Evolutionary conservation across 2,329 filamentous ascomycete genomes (phyloP).

Genomic region (Alternaria incomplexa): DNA sequence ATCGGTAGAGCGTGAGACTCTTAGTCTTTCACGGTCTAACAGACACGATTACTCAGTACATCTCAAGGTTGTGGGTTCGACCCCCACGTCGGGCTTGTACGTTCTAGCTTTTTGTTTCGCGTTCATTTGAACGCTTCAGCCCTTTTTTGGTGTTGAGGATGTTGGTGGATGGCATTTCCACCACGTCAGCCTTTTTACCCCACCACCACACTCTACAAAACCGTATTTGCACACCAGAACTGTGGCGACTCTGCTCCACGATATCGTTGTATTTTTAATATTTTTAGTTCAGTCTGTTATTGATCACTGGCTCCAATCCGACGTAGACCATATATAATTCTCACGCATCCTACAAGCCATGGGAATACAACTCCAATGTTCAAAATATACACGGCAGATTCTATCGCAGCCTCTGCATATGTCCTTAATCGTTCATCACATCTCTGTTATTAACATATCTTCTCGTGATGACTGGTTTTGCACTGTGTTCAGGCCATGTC

Average conservation of each 20-base stretch:
- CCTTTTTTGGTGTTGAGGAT: not conserved
- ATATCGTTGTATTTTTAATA: not conserved
- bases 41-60: slow-evolving; percentile 25
- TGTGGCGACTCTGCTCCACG: not conserved
- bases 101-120: not conserved
- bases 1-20: slow-evolving; percentile 53
- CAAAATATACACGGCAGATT: no score
- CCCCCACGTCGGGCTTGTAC: slow-evolving; percentile 14
- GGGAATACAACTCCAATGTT: no score
- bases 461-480: no score
- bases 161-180: not conserved
- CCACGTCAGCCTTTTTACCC: not conserved
- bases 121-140: not conserved
- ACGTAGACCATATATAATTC: not conserved
- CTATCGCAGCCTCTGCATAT: no score
- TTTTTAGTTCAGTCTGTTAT: not conserved
- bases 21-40: slow-evolving; percentile 33
- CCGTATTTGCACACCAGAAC: not conserved
- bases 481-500: no score
- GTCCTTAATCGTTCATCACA: no score
- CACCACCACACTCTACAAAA: not conserved
- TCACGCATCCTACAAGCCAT: not conserved
- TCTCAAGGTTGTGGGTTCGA: slow-evolving; percentile 18
- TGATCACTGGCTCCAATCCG: not conserved
- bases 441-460: no score